A percentile compares a stretch with the other conserved stretches of the same genome.
phyloP scores from a whole-genome alignment of 495 filamentous ascomycete genomes.

The Rhypophila decipiens region DNA sequence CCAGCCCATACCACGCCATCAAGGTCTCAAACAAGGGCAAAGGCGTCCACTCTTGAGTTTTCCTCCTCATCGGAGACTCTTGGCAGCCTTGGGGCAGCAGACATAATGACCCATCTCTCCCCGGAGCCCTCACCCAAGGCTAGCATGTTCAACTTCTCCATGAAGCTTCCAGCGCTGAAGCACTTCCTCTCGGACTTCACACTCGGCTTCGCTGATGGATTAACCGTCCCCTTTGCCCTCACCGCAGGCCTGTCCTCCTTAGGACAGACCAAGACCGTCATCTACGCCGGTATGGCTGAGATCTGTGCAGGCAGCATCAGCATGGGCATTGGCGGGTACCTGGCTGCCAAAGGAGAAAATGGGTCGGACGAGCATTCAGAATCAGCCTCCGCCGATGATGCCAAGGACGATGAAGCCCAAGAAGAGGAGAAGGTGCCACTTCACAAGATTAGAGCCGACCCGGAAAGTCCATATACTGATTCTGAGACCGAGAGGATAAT shows the following conservation, averaged over 20 bases:
- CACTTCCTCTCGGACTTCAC: constrained; percentile 37
- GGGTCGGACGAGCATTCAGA: constrained; percentile 1
- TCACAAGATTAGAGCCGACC: background rate
- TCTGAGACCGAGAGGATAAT: background rate
- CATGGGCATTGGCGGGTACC: constrained; percentile 64
- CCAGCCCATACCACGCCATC: too few relatives aligned
- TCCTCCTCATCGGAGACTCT: background rate
- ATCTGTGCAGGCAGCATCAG: constrained; percentile 61
- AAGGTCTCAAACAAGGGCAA: too few relatives aligned
- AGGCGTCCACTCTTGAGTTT: too few relatives aligned
- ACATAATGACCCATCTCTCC: background rate
- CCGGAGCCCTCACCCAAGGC: background rate
- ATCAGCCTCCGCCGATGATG: background rate
- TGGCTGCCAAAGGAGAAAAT: constrained; percentile 65
- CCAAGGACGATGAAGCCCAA: background rate
- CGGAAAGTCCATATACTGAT: background rate
- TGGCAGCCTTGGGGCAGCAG: background rate
- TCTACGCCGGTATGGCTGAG: constrained; percentile 63
- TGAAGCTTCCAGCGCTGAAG: constrained; percentile 10
- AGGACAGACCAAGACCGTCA: constrained; percentile 56
- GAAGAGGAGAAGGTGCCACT: background rate
- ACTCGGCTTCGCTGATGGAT: constrained; percentile 55
- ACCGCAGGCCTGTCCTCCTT: constrained; percentile 58
- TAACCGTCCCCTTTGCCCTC: constrained; percentile 61
- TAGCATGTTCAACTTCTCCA: background rate